Conservation (phyloP, 768 basidiomycete genomes). For the Roridomyces roridus region DNA sequence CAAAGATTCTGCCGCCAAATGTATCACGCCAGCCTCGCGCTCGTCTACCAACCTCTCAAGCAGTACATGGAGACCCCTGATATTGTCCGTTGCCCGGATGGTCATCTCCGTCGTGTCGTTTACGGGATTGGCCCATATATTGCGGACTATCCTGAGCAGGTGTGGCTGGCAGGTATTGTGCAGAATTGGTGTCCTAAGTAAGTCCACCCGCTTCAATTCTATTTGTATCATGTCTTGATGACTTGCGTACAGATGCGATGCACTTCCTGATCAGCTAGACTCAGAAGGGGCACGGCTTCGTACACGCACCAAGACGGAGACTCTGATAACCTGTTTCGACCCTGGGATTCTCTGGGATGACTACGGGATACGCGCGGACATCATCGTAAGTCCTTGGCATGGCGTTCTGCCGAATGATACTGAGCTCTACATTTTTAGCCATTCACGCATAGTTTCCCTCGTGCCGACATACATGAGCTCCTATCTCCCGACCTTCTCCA, state of each 20-base stretch:
- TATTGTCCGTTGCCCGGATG: conserved; percentile 29
- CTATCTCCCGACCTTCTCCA: conserved; percentile 9
- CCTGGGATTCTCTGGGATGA: conserved; percentile 23
- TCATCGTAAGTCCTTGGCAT: conserved; percentile 12
- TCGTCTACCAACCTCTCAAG: conserved; percentile 23
- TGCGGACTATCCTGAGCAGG: conserved; percentile 40
- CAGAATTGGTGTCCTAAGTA: conserved; percentile 33
- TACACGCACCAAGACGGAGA: conserved; percentile 1
- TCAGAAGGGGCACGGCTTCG: not conserved
- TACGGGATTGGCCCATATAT: conserved; percentile 36
- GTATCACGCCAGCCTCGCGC: conserved; percentile 25
- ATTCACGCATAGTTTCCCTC: conserved; percentile 27
- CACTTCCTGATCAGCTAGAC: conserved; percentile 3
- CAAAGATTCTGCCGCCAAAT: conserved; percentile 20
- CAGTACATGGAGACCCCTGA: conserved; percentile 27
- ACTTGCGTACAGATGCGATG: not conserved
- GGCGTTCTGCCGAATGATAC: not conserved
- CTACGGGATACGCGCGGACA: conserved; percentile 22
- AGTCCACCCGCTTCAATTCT: not conserved
- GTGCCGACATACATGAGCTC: conserved; percentile 13
- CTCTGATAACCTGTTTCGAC: conserved; percentile 8
- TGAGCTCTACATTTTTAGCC: conserved; percentile 13
- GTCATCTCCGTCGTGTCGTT: conserved; percentile 32
- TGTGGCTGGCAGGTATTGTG: conserved; percentile 26
- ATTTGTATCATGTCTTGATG: not conserved